Base-by-base conservation (phyloP, 345 rosid species). In the Salix dunnii region DNA sequence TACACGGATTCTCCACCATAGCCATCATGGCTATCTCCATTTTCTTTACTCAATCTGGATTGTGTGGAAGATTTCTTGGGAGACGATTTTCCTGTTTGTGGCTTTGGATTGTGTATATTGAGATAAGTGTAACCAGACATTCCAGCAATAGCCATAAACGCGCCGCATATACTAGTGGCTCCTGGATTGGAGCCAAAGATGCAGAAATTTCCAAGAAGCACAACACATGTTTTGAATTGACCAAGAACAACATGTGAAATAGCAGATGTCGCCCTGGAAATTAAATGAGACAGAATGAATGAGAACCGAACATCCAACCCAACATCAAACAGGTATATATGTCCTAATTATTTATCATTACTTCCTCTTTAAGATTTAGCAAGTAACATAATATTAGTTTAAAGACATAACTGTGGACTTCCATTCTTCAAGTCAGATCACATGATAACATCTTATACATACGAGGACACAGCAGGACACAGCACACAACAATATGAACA, bases 141-240 rank as follows among this genome's bases (percentile, higher is more conserved):
- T 18, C 93, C 93, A 0, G 43, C 91, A 46, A 91, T 91, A 8
- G 96, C 96, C 65, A 84, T 82, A 78, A 89, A 82, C 13, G 93
- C 96, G 38, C 93, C 93, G 25, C 79, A 77, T 67, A 89, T 85
- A 73, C 93, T 91, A 58, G 85, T 87, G 33, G 71, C 61, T 31
- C 96, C 93, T 3, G 96, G 96, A 79, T 89, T 89, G 25, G 96
- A 84, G 33, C 87, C 84, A 18, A 91, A 89, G 12, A 91, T 48
- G 75, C 88, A 88, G 71, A 60, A 91, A 63, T 87, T 91, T 49
- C 96, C 93, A 0, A 91, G 87, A 71, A 91, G 91, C 70, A 91
- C 72, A 73, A 89, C 84, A 35, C 96, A 91, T 2, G 96, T 91
- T 84, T 91, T 91, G 86, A 91, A 91, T 78, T 91, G 96, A 76